These are phyloP conservation scores for Acer yangbiense DNA, from an alignment of 345 rosid genomes.

Conservation along the genomic window DNA sequence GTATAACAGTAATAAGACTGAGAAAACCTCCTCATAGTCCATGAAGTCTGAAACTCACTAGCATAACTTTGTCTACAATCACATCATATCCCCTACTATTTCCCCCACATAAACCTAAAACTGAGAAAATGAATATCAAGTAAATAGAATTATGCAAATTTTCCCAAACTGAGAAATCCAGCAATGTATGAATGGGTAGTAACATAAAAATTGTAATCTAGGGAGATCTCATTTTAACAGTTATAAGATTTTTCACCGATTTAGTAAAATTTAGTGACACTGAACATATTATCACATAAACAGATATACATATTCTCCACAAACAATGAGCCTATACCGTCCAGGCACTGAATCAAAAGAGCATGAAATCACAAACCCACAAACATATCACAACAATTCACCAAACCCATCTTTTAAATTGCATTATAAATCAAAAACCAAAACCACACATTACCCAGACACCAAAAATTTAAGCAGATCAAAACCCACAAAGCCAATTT, in stretches of 20 bases:
- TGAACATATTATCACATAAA: not conserved
- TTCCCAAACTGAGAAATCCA: not conserved
- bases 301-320: not conserved
- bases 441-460: not conserved
- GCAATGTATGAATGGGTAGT: not conserved
- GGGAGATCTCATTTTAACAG: not conserved
- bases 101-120: not conserved
- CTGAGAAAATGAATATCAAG: not conserved
- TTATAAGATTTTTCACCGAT: not conserved
- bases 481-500: conserved; percentile 12
- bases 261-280: not conserved
- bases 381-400: not conserved
- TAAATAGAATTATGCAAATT: not conserved
- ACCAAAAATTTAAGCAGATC: conserved; percentile 6
- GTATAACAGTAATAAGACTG: not conserved
- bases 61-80: not conserved
- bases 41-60: not conserved
- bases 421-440: not conserved
- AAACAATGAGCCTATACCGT: not conserved
- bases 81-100: not conserved
- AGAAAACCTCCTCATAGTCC: not conserved
- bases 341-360: conserved; percentile 2
- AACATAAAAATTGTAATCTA: not conserved
- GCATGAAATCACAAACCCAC: conserved; percentile 1
- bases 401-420: conserved; percentile 6